Percentiles rank a stretch among this genome's conserved stretches.
Conservation (phyloP, 2,329 filamentous ascomycete genomes). For the Penicillium nordicum region DNA sequence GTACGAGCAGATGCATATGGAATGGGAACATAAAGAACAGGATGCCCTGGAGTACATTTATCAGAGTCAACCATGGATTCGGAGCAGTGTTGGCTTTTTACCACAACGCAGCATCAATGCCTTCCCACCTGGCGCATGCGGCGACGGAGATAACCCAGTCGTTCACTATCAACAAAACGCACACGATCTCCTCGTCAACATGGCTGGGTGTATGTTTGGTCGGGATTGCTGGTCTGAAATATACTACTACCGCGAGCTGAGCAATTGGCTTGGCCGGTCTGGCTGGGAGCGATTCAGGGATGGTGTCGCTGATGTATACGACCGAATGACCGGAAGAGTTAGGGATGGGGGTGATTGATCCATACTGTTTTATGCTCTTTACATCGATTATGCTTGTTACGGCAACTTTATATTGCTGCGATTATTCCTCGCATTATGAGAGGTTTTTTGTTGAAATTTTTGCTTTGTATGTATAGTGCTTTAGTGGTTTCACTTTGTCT, state of each 20-base stretch:
- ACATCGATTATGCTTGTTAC: neutral
- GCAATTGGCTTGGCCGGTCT: conserved; percentile 81
- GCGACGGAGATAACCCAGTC: conserved; percentile 55
- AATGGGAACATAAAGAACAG: conserved; percentile 99
- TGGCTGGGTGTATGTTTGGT: conserved; percentile 97
- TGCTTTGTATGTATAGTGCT: conserved; percentile 3
- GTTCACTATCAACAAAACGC: conserved; percentile 85
- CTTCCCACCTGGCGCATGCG: conserved; percentile 87
- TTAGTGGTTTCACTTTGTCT: neutral
- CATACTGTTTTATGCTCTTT: neutral
- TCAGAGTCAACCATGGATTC: conserved; percentile 84
- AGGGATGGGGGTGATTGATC: conserved; percentile 1
- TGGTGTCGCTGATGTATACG: conserved; percentile 19
- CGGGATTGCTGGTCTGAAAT: conserved; percentile 98
- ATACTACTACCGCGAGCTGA: conserved; percentile 89
- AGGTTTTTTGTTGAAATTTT: neutral
- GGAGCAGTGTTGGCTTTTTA: conserved; percentile 82
- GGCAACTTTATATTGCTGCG: neutral
- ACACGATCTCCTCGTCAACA: conserved; percentile 92
- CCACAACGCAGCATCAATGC: conserved; percentile 91
- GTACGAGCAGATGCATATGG: conserved; percentile 98
- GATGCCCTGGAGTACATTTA: conserved; percentile 93
- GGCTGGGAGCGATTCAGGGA: conserved; percentile 65
- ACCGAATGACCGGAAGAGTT: conserved; percentile 17
- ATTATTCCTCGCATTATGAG: neutral